Percentiles rank a stretch among this genome's conserved stretches.
Evolutionary conservation across 2,329 filamentous ascomycete species (phyloP).

Genomic region (Nemania diffusa): DNA sequence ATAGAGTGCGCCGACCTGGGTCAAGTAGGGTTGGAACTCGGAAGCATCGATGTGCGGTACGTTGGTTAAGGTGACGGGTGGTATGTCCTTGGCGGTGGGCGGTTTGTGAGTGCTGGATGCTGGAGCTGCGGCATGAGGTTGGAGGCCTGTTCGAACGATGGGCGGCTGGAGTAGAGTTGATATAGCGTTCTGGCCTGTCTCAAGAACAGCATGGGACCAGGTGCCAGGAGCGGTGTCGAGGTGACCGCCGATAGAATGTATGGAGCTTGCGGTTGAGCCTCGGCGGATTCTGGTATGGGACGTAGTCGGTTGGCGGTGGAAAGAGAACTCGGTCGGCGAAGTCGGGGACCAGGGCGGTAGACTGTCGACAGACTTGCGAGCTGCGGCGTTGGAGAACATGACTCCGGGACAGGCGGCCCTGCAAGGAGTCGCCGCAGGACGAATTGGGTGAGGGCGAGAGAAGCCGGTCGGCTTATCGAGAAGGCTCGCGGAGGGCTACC

Average conservation of each 20-base stretch:
- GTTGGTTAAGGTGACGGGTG: constrained; percentile 90
- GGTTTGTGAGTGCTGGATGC: constrained; percentile 79
- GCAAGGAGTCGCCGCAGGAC: constrained; percentile 25
- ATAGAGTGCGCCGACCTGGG: constrained; percentile 86
- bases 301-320: constrained; percentile 63
- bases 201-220: constrained; percentile 67
- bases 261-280: constrained; percentile 87
- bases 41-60: constrained; percentile 82
- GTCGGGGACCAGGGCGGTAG: constrained; percentile 65
- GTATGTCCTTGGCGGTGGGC: constrained; percentile 89
- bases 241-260: constrained; percentile 85
- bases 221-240: constrained; percentile 73
- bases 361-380: constrained; percentile 74
- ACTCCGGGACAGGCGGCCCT: constrained; percentile 42
- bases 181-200: constrained; percentile 92
- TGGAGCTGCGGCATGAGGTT: constrained; percentile 79
- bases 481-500: constrained; percentile 54
- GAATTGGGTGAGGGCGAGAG: constrained; percentile 42
- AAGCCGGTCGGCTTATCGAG: constrained; percentile 53
- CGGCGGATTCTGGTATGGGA: constrained; percentile 68
- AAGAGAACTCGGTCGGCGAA: constrained; percentile 66
- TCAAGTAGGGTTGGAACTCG: constrained; percentile 85
- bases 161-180: constrained; percentile 92
- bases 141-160: constrained; percentile 86
- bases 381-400: constrained; percentile 69